Base-by-base conservation (phyloP, 1,139 yeast species). In the Fermentozyma sake region DNA sequence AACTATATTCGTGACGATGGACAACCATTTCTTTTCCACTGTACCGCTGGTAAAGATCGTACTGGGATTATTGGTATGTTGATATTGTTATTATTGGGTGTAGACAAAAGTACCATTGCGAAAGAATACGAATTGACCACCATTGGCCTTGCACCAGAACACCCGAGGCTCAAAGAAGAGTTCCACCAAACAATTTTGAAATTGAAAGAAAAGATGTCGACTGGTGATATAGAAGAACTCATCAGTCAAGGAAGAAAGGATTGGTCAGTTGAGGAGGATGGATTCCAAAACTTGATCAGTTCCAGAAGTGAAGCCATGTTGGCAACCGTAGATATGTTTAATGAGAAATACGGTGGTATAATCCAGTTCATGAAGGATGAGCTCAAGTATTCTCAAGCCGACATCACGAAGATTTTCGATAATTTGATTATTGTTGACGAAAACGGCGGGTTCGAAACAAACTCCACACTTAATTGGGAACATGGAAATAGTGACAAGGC, bases 21-120 rank as follows among this genome's bases (percentile, higher is more conserved):
- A 12, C 61, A 61, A 10, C 73, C 76, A 3, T 59, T 83, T 36
- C 56, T 81, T 5, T 74, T 79, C 49, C 93, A 83, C 48, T 85
- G 95, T 52, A 76, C 89, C 2, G 93, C 93, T 1, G 95, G 95
- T 3, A 85, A 84, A 49, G 95, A 86, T 49, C 68, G 95, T 27
- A 85, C 95, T 0, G 95, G 95, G 0, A 63, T 84, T 9, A 51
- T 82, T 38, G 72, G 79, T 3, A 83, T 85, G 76, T 53, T 85
- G 31, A 58, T 84, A 3, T 59, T 85, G 24, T 55, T 76, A 15
- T 53, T 84, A 14, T 61, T 72, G 10, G 87, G 84, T 0, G 83
- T 84, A 5, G 85, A 79, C 34, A 62, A 65, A 11, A 72, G 75
- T 39, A 73, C 76, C 2, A 67, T 85, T 22, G 78, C 86, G 3